Percentiles rank a stretch among this genome's conserved stretches.
phyloP scores from a whole-genome alignment of 1,284 basidiomycete species.

The Rhodotorula sp. region DNA sequence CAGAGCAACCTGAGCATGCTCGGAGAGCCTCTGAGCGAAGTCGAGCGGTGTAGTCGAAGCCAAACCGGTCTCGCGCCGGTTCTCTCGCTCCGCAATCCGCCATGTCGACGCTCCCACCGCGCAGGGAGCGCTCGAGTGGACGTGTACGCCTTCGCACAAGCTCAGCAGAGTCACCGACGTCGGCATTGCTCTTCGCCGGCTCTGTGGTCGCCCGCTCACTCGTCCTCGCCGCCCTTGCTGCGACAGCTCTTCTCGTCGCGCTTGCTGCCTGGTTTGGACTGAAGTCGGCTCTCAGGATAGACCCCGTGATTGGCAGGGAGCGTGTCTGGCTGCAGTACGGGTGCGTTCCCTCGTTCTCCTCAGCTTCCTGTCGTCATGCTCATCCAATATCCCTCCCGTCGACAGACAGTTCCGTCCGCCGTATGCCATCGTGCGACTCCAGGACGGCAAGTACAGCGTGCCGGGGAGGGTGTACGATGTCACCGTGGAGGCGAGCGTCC shows the following conservation, averaged over 20 bases:
- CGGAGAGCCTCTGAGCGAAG: no score
- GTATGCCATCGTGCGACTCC: not conserved
- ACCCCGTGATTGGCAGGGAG: not conserved
- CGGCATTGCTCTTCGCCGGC: no score
- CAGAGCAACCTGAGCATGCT: no score
- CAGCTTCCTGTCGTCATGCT: not conserved
- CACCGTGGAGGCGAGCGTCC: constrained; percentile 7
- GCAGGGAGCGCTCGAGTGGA: no score
- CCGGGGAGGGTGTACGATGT: constrained; percentile 9
- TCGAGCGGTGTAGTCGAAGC: no score
- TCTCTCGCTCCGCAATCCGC: not conserved
- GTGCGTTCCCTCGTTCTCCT: not conserved
- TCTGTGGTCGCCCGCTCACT: not conserved
- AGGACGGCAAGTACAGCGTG: not conserved
- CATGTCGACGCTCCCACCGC: not conserved
- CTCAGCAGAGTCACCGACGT: no score
- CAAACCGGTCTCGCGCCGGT: no score
- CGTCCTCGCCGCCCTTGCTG: not conserved
- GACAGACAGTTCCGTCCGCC: constrained; percentile 8
- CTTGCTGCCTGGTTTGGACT: constrained; percentile 2
- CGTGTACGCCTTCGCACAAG: no score
- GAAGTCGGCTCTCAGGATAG: not conserved
- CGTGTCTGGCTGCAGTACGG: constrained; percentile 22
- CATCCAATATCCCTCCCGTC: no score
- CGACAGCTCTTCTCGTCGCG: not conserved